Conservation (phyloP, 805 yeast genomes). For the Schizosaccharomyces cryophilus region DNA sequence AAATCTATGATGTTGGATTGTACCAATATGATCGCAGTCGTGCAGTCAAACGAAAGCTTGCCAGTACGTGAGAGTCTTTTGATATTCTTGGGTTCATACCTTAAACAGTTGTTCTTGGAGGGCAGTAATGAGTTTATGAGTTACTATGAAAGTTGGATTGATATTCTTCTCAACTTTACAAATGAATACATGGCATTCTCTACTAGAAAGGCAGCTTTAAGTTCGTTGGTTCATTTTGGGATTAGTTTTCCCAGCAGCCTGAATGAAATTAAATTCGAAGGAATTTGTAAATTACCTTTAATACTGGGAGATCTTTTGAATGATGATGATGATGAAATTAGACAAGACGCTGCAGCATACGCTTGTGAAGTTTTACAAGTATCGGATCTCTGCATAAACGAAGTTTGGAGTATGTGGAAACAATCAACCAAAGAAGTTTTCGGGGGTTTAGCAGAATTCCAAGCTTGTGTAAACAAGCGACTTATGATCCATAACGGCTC, state of each 20-base stretch:
- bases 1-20: background rate
- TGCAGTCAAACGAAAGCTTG: background rate
- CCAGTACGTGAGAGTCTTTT: background rate
- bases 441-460: background rate
- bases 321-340: slow-evolving; percentile 46
- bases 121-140: background rate
- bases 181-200: slow-evolving; percentile 21
- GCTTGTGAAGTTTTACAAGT: slow-evolving; percentile 18
- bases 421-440: background rate
- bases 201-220: slow-evolving; percentile 19
- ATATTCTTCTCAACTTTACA: background rate
- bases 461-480: background rate
- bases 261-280: background rate
- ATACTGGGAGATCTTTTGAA: slow-evolving; percentile 17
- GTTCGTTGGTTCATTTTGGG: background rate
- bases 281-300: slow-evolving; percentile 6
- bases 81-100: background rate
- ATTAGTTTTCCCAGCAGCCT: background rate
- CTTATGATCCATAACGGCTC: background rate
- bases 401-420: background rate
- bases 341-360: slow-evolving; percentile 23
- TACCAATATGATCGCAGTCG: background rate
- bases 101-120: background rate
- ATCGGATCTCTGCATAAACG: background rate
- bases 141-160: slow-evolving; percentile 13